phyloP scores from a whole-genome alignment of 2,329 filamentous ascomycete genomes.

The Emydomyces testavorans region DNA sequence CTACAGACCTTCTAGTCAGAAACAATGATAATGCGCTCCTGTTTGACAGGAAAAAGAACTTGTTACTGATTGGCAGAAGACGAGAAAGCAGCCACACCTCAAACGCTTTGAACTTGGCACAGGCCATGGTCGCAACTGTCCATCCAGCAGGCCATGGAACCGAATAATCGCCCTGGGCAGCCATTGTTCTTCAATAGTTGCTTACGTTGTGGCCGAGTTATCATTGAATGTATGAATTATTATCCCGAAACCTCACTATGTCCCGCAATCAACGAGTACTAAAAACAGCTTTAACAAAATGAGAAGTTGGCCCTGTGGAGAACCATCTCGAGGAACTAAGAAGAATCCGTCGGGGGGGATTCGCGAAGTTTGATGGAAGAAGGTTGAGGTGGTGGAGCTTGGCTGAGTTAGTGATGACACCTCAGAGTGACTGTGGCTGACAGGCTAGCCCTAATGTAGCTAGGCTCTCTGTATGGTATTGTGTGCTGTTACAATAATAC shows the following conservation, averaged over 20 bases:
- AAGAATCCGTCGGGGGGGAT: neutral
- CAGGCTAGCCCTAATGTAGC: neutral
- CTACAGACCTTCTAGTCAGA: constrained; percentile 8
- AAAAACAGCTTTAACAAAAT: too few relatives aligned
- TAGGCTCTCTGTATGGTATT: neutral
- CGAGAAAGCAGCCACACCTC: constrained; percentile 7
- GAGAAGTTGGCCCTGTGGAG: too few relatives aligned
- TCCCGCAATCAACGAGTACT: too few relatives aligned
- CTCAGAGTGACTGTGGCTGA: neutral
- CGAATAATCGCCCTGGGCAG: neutral
- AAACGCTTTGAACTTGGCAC: neutral
- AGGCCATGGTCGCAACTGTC: neutral
- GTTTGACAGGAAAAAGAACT: neutral
- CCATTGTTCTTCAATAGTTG: neutral
- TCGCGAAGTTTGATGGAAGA: neutral
- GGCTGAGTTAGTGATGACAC: constrained; percentile 8
- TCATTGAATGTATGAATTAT: too few relatives aligned
- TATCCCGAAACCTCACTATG: too few relatives aligned
- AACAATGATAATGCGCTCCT: neutral
- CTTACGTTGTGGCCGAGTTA: too few relatives aligned
- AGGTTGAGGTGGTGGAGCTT: neutral
- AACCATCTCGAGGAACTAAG: too few relatives aligned
- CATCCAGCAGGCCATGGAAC: neutral
- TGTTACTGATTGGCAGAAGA: neutral
- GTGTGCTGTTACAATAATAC: too few relatives aligned